phyloP scores from a whole-genome alignment of 306 rosid genomes.

The Acacia acuminata region DNA sequence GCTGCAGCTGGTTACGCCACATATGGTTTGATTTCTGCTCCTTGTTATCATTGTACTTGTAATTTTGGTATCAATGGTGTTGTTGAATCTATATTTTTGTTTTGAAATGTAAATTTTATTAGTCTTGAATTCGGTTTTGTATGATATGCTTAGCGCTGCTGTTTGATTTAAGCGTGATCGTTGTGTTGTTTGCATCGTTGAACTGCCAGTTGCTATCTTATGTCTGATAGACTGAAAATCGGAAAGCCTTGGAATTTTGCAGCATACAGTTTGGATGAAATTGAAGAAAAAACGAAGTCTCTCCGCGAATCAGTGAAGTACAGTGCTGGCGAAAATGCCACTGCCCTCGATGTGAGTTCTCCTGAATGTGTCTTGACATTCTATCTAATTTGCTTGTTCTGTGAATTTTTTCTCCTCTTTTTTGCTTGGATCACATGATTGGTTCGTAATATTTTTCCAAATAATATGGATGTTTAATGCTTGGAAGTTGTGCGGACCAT shows the following conservation, averaged over 20 bases:
- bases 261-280: conserved; percentile 70
- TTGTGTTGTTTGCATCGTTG: background rate
- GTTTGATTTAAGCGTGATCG: background rate
- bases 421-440: background rate
- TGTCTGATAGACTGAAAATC: background rate
- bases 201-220: background rate
- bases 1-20: conserved; percentile 27
- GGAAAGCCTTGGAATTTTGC: conserved; percentile 19
- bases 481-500: background rate
- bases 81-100: background rate
- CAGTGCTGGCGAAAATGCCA: conserved; percentile 45
- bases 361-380: conserved; percentile 17
- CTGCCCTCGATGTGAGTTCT: conserved; percentile 61
- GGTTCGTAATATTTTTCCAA: background rate
- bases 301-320: conserved; percentile 51
- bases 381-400: conserved; percentile 8
- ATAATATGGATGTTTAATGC: background rate
- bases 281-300: conserved; percentile 66
- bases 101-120: background rate
- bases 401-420: background rate
- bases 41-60: background rate
- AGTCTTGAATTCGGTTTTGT: background rate
- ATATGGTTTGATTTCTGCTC: conserved; percentile 17
- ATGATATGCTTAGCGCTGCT: background rate
- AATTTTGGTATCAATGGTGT: background rate